Conservation (phyloP, 2,329 filamentous ascomycete species). For the Sporothrix variecibatus region DNA sequence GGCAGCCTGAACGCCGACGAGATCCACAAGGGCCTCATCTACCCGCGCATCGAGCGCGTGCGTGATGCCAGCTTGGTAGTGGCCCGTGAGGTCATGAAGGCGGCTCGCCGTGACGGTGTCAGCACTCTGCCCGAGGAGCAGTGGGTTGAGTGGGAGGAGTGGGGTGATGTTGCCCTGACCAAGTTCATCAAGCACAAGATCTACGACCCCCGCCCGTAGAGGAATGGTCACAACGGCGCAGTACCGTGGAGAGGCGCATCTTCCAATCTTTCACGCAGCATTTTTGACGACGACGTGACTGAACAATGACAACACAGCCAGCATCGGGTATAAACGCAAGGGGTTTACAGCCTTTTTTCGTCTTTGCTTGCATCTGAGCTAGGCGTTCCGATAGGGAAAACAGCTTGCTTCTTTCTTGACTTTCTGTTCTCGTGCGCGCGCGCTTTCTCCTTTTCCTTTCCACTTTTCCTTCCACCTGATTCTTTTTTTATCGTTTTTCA, state of each 20-base stretch:
- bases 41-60: slow-evolving; percentile 88
- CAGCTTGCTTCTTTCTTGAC: not conserved
- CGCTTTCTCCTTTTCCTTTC: not conserved
- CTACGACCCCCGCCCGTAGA: slow-evolving; percentile 56
- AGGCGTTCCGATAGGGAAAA: slow-evolving; percentile 2
- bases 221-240: not conserved
- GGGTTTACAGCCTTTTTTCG: not conserved
- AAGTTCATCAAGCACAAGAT: slow-evolving; percentile 61
- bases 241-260: not conserved
- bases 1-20: slow-evolving; percentile 79
- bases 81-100: slow-evolving; percentile 89
- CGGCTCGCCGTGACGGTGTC: slow-evolving; percentile 80
- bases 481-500: not conserved
- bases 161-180: slow-evolving; percentile 64
- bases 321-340: not conserved
- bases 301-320: not conserved
- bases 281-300: not conserved
- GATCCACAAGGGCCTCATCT: slow-evolving; percentile 79
- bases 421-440: not conserved
- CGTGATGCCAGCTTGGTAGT: slow-evolving; percentile 85
- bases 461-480: not conserved
- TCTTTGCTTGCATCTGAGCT: not conserved
- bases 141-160: slow-evolving; percentile 73
- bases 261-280: not conserved
- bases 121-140: slow-evolving; percentile 67